These are phyloP conservation scores for Talaromyces sp. DNA, from an alignment of 2,329 filamentous ascomycete genomes.

Conservation along the genomic window DNA sequence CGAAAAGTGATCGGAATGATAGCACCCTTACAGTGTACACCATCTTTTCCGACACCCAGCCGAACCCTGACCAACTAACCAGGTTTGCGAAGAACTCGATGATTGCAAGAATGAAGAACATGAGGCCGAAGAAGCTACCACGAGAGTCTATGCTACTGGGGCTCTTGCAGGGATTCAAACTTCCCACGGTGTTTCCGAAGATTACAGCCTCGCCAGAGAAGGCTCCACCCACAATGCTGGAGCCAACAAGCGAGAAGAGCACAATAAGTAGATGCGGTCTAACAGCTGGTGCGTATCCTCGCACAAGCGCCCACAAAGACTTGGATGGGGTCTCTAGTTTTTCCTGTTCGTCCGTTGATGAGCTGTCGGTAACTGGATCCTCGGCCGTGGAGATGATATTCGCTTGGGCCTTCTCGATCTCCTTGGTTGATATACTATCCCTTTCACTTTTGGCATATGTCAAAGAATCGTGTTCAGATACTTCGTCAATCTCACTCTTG, in stretches of 20 bases:
- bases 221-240: slow-evolving; percentile 52
- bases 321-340: slow-evolving; percentile 24
- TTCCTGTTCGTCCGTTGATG: slow-evolving; percentile 23
- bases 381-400: neutral
- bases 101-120: slow-evolving; percentile 58
- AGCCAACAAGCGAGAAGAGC: slow-evolving; percentile 46
- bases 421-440: neutral
- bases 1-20: slow-evolving; percentile 60
- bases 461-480: neutral
- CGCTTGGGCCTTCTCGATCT: neutral
- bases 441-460: neutral
- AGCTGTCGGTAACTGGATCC: slow-evolving; percentile 11
- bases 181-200: slow-evolving; percentile 57
- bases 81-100: slow-evolving; percentile 59
- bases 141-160: slow-evolving; percentile 44
- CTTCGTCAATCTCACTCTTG: neutral
- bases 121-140: slow-evolving; percentile 52
- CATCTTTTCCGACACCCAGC: slow-evolving; percentile 58
- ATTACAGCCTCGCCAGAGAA: slow-evolving; percentile 56
- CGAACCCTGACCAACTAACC: slow-evolving; percentile 55
- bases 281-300: slow-evolving; percentile 26
- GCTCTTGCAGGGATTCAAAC: slow-evolving; percentile 51
- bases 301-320: slow-evolving; percentile 25
- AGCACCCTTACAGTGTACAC: slow-evolving; percentile 59
- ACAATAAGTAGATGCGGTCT: slow-evolving; percentile 44